Evolutionary conservation across 106 monocot genomes (phyloP).

Genomic region (Alisma plantagoaquatica): DNA sequence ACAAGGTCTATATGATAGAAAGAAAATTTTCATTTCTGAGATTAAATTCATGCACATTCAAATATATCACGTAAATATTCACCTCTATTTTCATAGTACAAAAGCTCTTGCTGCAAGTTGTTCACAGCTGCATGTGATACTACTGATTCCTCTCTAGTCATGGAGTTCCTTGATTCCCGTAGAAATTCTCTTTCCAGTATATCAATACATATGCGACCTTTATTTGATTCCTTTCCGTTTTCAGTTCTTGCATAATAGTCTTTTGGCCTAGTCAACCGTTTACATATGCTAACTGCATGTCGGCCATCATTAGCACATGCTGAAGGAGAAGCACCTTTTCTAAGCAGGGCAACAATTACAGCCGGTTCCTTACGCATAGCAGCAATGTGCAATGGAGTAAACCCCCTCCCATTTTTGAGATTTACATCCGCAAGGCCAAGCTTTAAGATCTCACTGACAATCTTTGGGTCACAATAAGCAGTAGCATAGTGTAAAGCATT

Average conservation of each 20-base stretch:
- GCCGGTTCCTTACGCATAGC: slow-evolving; percentile 69
- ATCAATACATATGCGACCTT: slow-evolving; percentile 71
- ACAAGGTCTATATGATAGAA: no score
- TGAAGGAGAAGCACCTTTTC: slow-evolving; percentile 47
- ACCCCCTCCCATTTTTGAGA: slow-evolving; percentile 61
- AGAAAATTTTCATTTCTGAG: no score
- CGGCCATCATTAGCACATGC: slow-evolving; percentile 52
- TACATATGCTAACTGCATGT: slow-evolving; percentile 61
- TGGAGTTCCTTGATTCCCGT: slow-evolving; percentile 52
- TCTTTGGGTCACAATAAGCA: slow-evolving; percentile 78
- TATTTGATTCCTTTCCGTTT: slow-evolving; percentile 76
- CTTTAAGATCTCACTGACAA: slow-evolving; percentile 60
- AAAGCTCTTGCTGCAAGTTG: slow-evolving; percentile 59
- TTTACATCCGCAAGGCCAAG: slow-evolving; percentile 50
- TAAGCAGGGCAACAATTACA: slow-evolving; percentile 58
- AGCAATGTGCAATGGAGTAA: slow-evolving; percentile 76
- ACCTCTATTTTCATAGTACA: slow-evolving; percentile 86
- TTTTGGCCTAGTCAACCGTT: slow-evolving; percentile 57
- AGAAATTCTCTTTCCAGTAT: slow-evolving; percentile 71
- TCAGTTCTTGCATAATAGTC: slow-evolving; percentile 51
- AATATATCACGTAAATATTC: no score
- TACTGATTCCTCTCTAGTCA: slow-evolving; percentile 34
- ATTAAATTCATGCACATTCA: no score
- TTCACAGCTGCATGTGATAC: slow-evolving; percentile 50
- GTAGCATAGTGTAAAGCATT: slow-evolving; percentile 75